Evolutionary conservation across 768 basidiomycete species (phyloP), one percentile per base, ranked within the genome.

Genomic region (Cyathus striatus): DNA sequence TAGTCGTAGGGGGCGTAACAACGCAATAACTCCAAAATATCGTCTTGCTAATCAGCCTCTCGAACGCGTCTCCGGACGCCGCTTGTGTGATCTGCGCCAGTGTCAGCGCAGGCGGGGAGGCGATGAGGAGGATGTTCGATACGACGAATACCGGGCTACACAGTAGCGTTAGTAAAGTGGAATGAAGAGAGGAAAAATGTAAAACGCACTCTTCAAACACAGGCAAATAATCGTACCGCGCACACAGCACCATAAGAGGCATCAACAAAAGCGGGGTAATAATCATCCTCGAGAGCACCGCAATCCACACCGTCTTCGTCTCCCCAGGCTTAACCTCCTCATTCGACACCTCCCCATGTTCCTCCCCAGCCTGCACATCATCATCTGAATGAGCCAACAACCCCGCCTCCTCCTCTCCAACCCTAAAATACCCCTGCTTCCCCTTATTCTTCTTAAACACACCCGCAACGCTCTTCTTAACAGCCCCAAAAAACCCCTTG

Each of bases 21-120:
- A 91, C 65, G 51, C 89, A 92, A 57, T 95, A 97, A 2, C 85
- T 76, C 90, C 91, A 93, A 59, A 92, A 92, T 46, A 97, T 90
- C 0, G 94, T 97, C 41, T 89, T 77, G 46, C 82, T 85, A 59
- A 96, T 86, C 25, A 97, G 73, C 1, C 91, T 73, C 65, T 97
- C 95, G 57, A 98, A 97, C 0, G 89, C 83, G 54, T 90, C 90
- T 2, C 90, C 88, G 1, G 55, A 84, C 2, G 84, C 86, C 0
- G 87, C 84, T 59, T 90, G 86, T 1, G 91, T 90, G 53, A 93
- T 90, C 71, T 87, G 70, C 4, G 70, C 74, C 16, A 73, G 63
- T 0, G 63, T 68, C 24, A 64, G 42, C 7, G 91, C 92, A 0
- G 91, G 88, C 2, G 91, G 91, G 13, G 90, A 83, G 3, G 79